Base-by-base conservation (phyloP, 73 alveolate genomes). In the Tetrahymena borealis region DNA sequence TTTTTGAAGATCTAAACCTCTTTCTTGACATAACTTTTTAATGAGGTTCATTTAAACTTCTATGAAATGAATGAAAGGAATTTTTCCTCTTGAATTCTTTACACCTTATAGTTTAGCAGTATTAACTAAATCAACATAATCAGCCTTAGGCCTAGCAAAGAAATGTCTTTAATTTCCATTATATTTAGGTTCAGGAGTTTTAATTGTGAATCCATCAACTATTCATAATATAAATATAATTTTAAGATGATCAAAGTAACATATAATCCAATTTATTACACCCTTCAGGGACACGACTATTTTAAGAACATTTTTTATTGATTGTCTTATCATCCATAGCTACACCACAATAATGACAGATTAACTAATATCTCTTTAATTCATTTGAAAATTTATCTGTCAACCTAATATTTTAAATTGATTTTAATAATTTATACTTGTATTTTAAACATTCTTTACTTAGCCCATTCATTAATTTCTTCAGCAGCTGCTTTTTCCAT, bases 401-500 rank as follows among this genome's bases (percentile, higher is more conserved):
- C 32, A 92, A 78, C 35, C 85, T 60, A 60, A 12, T 12, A 42
- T n/a, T 12, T n/a, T 42, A 24, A 20, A 60, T 15, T 60, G n/a
- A 60, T 60, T n/a, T 18, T 2, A 60, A 18, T 40, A 8, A 40
- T 15, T 60, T 20, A 20, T 18, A 9, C 37, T 18, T 2, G 28
- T 1, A 1, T 60, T 60, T 60, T 7, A 18, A 24, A 24, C 37
- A 60, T 15, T 24, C n/a, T 60, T 60, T 60, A 60, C 78, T 77
- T 78, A 11, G 92, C 78, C 95, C 95, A 92, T 79, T 92, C 95
- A 38, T 39, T 92, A 18, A 92, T 92, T 42, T 92, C 95, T 78
- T 92, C 92, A 78, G 91, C 35, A 16, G 95, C 95, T 33, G 90
- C 41, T 92, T 78, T 92, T 15, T 92, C 95, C 37, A 92, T 92